Percentiles rank a stretch among this genome's conserved stretches.
phyloP scores from a whole-genome alignment of 495 filamentous ascomycete genomes.

The Penicillium malachiteum region DNA sequence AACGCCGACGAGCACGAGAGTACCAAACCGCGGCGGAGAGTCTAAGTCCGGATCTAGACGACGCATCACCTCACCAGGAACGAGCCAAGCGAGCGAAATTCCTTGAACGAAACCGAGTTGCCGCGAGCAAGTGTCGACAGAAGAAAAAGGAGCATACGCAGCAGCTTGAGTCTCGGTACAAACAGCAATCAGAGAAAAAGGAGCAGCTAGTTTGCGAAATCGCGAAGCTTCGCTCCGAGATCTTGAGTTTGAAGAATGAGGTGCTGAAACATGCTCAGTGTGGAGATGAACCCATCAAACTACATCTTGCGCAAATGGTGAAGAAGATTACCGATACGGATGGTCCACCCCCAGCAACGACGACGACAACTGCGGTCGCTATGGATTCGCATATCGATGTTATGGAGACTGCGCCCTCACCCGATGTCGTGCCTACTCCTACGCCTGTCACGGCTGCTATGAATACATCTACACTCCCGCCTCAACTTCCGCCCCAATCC shows the following conservation, averaged over 20 bases:
- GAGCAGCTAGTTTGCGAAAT: conserved; percentile 66
- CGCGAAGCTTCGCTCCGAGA: conserved; percentile 34
- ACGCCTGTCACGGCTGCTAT: background rate
- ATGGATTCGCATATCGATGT: conserved; percentile 2
- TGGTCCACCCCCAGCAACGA: background rate
- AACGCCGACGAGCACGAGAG: conserved; percentile 16
- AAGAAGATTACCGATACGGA: conserved; percentile 37
- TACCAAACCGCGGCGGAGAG: conserved; percentile 19
- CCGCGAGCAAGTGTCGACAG: conserved; percentile 82
- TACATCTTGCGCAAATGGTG: conserved; percentile 48
- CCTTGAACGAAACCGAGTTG: conserved; percentile 78
- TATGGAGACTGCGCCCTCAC: conserved; percentile 10
- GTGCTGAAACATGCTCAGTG: conserved; percentile 61
- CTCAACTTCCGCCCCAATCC: background rate
- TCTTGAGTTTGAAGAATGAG: conserved; percentile 54
- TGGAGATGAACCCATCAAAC: conserved; percentile 51
- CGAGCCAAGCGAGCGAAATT: conserved; percentile 49
- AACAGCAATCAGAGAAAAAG: conserved; percentile 55
- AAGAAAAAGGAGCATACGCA: conserved; percentile 80
- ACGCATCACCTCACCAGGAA: conserved; percentile 23
- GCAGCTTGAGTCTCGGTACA: conserved; percentile 50
- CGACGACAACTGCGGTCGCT: background rate
- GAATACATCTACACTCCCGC: background rate
- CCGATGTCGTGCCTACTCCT: conserved; percentile 8
- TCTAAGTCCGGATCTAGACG: conserved; percentile 26